Conservation (phyloP, 139 green algal species). For the Haematococcus lacustris region DNA sequence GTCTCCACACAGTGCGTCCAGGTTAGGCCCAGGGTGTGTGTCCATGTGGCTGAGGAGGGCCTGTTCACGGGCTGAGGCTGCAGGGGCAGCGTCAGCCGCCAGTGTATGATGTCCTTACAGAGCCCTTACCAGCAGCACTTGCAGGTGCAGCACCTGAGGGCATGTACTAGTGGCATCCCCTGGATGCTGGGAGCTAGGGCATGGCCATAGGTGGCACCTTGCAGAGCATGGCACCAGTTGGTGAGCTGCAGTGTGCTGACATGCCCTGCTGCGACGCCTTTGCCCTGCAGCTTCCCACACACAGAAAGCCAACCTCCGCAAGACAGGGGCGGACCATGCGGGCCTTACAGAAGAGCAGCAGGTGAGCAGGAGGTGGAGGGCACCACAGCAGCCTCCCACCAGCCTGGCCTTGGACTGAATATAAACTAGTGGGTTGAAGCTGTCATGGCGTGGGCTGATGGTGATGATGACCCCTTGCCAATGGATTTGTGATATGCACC, state of each 20-base stretch:
- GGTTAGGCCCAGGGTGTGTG: too few relatives aligned
- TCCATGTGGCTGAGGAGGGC: too few relatives aligned
- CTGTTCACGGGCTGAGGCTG: too few relatives aligned
- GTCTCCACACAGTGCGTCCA: too few relatives aligned
- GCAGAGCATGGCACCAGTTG: neutral
- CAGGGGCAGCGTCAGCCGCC: too few relatives aligned
- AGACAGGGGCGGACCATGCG: constrained; percentile 33
- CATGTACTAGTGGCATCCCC: neutral
- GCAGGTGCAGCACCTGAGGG: neutral
- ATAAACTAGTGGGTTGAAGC: too few relatives aligned
- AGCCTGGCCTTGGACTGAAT: too few relatives aligned
- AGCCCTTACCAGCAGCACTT: neutral
- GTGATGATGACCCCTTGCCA: too few relatives aligned
- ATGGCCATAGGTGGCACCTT: too few relatives aligned
- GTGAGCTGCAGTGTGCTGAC: neutral
- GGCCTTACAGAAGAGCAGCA: constrained; percentile 43
- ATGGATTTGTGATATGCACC: too few relatives aligned
- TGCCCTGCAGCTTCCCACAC: constrained; percentile 12
- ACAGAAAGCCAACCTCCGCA: constrained; percentile 23
- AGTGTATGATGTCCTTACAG: neutral
- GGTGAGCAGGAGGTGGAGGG: constrained; percentile 16
- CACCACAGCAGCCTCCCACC: too few relatives aligned
- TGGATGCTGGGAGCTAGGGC: neutral
- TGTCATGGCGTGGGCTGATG: too few relatives aligned
- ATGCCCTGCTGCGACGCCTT: neutral